A percentile compares a stretch with the other conserved stretches of the same genome.
Evolutionary conservation across 1,284 basidiomycete genomes (phyloP).

Genomic region (Ganoderma lucidum): DNA sequence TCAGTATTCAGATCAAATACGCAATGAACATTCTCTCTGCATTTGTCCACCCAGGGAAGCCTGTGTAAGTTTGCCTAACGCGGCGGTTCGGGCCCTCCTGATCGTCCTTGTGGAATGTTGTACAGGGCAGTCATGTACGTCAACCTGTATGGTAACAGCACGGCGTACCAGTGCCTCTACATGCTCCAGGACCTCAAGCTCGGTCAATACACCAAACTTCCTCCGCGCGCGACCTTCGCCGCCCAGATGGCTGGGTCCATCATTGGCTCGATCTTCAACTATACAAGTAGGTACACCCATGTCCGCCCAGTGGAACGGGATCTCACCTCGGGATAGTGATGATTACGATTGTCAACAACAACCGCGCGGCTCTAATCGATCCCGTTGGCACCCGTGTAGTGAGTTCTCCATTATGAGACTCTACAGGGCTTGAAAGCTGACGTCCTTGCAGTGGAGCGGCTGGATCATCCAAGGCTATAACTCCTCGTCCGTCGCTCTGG

Average conservation of each 20-base stretch:
- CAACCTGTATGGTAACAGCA: conserved; percentile 62
- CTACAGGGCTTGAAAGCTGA: conserved; percentile 19
- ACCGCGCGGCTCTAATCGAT: conserved; percentile 56
- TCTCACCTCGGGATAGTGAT: conserved; percentile 48
- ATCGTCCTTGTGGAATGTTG: background rate
- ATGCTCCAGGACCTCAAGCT: conserved; percentile 66
- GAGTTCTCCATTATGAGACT: conserved; percentile 18
- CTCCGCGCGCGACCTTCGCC: conserved; percentile 54
- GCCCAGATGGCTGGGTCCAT: conserved; percentile 57
- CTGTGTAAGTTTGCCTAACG: conserved; percentile 47
- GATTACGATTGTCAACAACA: conserved; percentile 55
- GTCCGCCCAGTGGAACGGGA: background rate
- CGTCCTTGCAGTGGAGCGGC: conserved; percentile 53
- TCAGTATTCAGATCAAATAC: conserved; percentile 55
- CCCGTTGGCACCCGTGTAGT: conserved; percentile 58
- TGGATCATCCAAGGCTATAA: conserved; percentile 62
- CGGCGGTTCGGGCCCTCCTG: background rate
- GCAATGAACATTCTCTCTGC: conserved; percentile 69
- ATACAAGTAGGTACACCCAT: conserved; percentile 47
- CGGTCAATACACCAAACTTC: conserved; percentile 66
- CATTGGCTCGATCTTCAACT: conserved; percentile 59
- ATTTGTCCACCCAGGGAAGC: conserved; percentile 66
- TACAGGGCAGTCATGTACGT: conserved; percentile 59
- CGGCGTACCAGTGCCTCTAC: conserved; percentile 66
- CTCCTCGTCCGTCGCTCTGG: conserved; percentile 64